Base-by-base conservation (phyloP, 177 flowering plant genomes). In the Vitis hybrid region DNA sequence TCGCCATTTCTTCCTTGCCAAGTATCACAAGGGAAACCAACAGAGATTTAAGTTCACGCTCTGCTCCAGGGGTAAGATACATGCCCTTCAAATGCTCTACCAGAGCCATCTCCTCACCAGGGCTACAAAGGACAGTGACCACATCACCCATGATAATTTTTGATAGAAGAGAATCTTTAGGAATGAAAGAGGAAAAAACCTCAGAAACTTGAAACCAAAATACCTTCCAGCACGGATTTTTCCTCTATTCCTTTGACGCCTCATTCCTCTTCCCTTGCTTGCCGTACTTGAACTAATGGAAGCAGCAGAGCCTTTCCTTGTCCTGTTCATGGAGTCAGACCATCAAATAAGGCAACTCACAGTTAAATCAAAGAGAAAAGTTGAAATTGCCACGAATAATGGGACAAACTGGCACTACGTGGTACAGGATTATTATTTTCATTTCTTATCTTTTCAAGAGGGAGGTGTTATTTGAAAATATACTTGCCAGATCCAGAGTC, bases 161-260 rank as follows among this genome's bases (percentile, higher is more conserved):
- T 30, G 57, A 48, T n/a, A 21, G 6, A 54, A 21, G 19, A 70
- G 8, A 34, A 60, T 14, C 23, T 4, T 19, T n/a, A n/a, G 40
- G 63, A 71, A 15, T n/a, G 14, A 5, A 18, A 55, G 4, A 18
- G 21, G 23, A 72, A 50, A 74, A 45, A 48, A 14, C 15, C n/a
- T 4, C 30, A 26, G 14, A 56, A 64, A 48, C 18, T n/a, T 34
- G 67, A 60, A 49, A 68, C 34, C 4, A 72, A 69, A 65, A 48
- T 80, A 96, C 99, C 99, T 96, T 66, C 98, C 98, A 65, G 99
- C 94, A 64, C 98, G 98, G 59, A 96, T 96, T 82, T 87, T 93
- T 51, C 97, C 99, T 74, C 86, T 83, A 19, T 86, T 89, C 72
- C 82, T 83, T 75, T 91, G 89, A 4, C 94, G 97, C 72, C 90